Base-by-base conservation (phyloP, 495 filamentous ascomycete genomes). In the Penicillium nucicola region DNA sequence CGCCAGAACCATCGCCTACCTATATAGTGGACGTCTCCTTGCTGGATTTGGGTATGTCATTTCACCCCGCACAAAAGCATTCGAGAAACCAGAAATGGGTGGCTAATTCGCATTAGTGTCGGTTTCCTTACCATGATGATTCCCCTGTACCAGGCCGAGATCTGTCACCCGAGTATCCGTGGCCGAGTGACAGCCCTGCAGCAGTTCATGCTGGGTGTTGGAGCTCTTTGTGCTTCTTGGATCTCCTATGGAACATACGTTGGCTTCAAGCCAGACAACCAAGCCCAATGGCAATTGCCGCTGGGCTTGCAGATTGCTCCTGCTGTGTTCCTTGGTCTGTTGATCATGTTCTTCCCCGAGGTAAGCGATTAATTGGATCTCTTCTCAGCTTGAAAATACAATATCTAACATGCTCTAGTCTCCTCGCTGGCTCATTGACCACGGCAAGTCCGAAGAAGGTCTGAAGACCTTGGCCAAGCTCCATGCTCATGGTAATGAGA, bases 41-140 rank as follows among this genome's bases (percentile, higher is more conserved):
- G 72, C 72, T 28, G 74, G 72, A 23, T 53, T 76, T 17, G 71
- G 68, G 84, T 84, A 42, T 74, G 83, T 68, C 70, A 66, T 33
- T 74, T 77, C 3, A 64, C 64, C 36, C 44, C 10, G 12, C 28
- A 17, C 5, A 5, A 22, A 5, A 22, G 20, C 20, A 2, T 5
- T 22, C 20, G 20, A 32, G 12, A 12, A 5, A 19, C 18, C n/a
- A n/a, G n/a, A n/a, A n/a, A n/a, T n/a, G n/a, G n/a, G n/a, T n/a
- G n/a, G 25, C 25, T 28, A 28, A 28, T 28, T 38, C 8, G n/a
- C 15, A 9, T 25, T 37, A 71, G 64, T 22, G 77, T 58, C 81
- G 85, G 86, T 64, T 86, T 62, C 81, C 84, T 62, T 73, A 84
- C 66, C 66, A 77, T 75, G 74, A 64, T 72, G 32, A 68, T 77